Conservation (phyloP, 2,329 filamentous ascomycete species). For the Sarocladium brachiariae region DNA sequence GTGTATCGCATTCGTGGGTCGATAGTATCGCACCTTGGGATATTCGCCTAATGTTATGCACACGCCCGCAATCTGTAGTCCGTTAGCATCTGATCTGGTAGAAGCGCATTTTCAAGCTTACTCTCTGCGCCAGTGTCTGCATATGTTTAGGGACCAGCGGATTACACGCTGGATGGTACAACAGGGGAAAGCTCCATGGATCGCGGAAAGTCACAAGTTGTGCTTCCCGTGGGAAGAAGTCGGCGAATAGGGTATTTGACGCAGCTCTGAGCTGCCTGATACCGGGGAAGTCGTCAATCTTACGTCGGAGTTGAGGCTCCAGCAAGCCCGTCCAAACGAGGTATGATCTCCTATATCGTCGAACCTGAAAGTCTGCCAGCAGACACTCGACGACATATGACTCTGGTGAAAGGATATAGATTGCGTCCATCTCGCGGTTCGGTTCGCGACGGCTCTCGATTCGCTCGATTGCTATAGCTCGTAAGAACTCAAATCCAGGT, state of each 20-base stretch:
- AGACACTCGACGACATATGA: slow-evolving; percentile 89
- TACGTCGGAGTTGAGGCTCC: slow-evolving; percentile 61
- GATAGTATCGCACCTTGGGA: slow-evolving; percentile 86
- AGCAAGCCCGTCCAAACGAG: slow-evolving; percentile 81
- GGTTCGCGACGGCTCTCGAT: slow-evolving; percentile 80
- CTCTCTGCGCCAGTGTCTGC: slow-evolving; percentile 81
- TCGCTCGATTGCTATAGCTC: slow-evolving; percentile 72
- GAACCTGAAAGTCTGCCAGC: slow-evolving; percentile 82
- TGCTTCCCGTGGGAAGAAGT: slow-evolving; percentile 87
- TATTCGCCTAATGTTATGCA: slow-evolving; percentile 93
- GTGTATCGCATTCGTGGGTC: slow-evolving; percentile 65
- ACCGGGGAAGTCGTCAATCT: slow-evolving; percentile 64
- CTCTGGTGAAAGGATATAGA: slow-evolving; percentile 84
- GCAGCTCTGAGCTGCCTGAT: slow-evolving; percentile 70
- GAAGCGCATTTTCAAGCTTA: slow-evolving; percentile 27
- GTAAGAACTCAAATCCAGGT: slow-evolving; percentile 12
- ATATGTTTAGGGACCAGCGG: slow-evolving; percentile 75
- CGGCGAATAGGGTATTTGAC: slow-evolving; percentile 76
- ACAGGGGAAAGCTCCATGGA: slow-evolving; percentile 88
- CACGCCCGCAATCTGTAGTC: slow-evolving; percentile 43
- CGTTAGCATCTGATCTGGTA: slow-evolving; percentile 8
- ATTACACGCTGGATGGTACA: slow-evolving; percentile 90
- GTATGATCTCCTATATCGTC: slow-evolving; percentile 71
- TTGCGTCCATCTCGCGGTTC: slow-evolving; percentile 87
- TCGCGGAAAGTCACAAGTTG: slow-evolving; percentile 88